Evolutionary conservation across 345 rosid species (phyloP).

Genomic region (Boechera retrofracta): DNA sequence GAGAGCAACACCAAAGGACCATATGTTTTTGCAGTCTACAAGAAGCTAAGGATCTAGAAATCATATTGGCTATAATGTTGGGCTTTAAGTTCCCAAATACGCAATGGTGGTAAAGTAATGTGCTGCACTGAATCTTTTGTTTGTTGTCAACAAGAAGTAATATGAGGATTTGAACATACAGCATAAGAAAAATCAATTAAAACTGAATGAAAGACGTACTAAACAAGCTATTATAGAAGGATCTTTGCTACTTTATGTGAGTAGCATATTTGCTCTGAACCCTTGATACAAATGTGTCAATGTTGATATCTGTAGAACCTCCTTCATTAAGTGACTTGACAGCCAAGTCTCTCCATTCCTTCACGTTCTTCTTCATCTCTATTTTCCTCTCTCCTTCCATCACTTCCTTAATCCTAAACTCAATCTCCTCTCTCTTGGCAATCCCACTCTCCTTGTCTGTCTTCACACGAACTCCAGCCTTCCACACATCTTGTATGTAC

Average conservation of each 20-base stretch:
- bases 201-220: slow-evolving; percentile 10
- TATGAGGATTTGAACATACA: neutral
- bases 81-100: neutral
- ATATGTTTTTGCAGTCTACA: neutral
- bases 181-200: neutral
- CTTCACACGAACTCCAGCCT: slow-evolving; percentile 59
- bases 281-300: slow-evolving; percentile 47
- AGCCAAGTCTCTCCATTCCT: slow-evolving; percentile 58
- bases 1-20: no score
- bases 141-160: neutral
- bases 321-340: slow-evolving; percentile 53
- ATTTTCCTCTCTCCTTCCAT: slow-evolving; percentile 55
- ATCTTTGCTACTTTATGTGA: slow-evolving; percentile 3
- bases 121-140: neutral
- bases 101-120: neutral
- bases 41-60: neutral
- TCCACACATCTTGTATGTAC: slow-evolving; percentile 62
- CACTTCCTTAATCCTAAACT: slow-evolving; percentile 52
- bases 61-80: neutral
- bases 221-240: neutral
- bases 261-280: slow-evolving; percentile 18
- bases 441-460: slow-evolving; percentile 53
- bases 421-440: slow-evolving; percentile 57
- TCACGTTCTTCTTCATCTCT: slow-evolving; percentile 49
- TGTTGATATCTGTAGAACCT: slow-evolving; percentile 58